Evolutionary conservation across 1,284 basidiomycete genomes (phyloP), one percentile per base, ranked within the genome.

Genomic region (Taiwanofungus camphoratus): DNA sequence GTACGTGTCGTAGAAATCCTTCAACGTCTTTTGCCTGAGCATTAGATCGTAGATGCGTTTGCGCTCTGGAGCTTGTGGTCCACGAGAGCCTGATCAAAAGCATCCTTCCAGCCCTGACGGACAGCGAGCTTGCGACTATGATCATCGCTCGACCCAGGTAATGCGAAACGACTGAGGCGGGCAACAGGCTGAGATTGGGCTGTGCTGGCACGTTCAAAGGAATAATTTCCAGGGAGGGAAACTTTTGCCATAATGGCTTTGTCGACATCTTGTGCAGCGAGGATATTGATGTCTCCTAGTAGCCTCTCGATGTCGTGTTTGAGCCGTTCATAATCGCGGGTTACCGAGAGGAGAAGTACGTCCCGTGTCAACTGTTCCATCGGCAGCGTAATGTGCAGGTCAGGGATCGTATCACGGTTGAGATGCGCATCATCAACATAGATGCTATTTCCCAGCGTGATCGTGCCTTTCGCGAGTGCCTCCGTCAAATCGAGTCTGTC

Each of bases 361-460:
- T 43, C 41, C 29, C 26, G 18, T 12, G 41, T 37, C 11, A 43
- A 29, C 16, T 43, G 15, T 29, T 43, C 41, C 20, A 13, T 36
- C 3, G 41, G 41, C 2, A n/a, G n/a, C n/a, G 41, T 43, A 11
- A 43, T 36, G 33, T 29, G 38, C 4, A 43, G 41, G 20, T 22
- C 23, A 13, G 41, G 41, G 6, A 43, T 36, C 12, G 41, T 38
- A 20, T 43, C 41, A 22, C 41, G 35, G 27, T 43, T 43, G 34
- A 43, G 18, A 26, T 43, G 41, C 15, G 20, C 15, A 21, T 30
- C 26, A 30, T 43, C 41, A 18, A 43, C 20, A 30, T 43, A 43
- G n/a, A 43, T 36, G 41, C 27, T 37, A 13, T 43, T 27, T 21
- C 41, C 41, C 26, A 43, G 35, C 13, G 41, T 43, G 19, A 43